Evolutionary conservation across 2,329 filamentous ascomycete genomes (phyloP).

Genomic region (Fusarium sacchari): DNA sequence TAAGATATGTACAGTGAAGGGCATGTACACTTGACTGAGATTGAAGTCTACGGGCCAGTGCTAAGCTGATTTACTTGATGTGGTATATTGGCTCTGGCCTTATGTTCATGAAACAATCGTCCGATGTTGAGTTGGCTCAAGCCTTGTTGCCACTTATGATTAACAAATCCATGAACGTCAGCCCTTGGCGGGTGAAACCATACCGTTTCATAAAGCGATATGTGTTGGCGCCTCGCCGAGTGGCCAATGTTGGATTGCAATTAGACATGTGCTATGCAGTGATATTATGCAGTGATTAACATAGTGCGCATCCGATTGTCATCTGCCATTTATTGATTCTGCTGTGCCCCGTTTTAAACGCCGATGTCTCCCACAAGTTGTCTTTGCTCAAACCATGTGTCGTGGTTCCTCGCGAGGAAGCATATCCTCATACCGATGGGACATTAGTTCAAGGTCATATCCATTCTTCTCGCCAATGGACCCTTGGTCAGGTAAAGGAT

Average conservation of each 20-base stretch:
- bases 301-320: slow-evolving; percentile 6
- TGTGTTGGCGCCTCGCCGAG: neutral
- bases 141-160: neutral
- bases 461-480: slow-evolving; percentile 52
- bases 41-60: neutral
- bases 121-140: neutral
- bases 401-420: slow-evolving; percentile 61
- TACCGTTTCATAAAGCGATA: neutral
- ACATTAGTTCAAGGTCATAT: slow-evolving; percentile 61
- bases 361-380: neutral
- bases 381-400: slow-evolving; percentile 51
- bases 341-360: slow-evolving; percentile 9
- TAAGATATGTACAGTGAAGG: slow-evolving; percentile 52
- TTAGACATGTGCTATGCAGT: neutral
- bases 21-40: slow-evolving; percentile 40
- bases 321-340: slow-evolving; percentile 16
- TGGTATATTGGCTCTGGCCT: neutral
- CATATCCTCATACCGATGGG: slow-evolving; percentile 68
- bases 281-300: neutral
- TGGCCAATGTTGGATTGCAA: neutral
- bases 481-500: slow-evolving; percentile 49
- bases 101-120: slow-evolving; percentile 4
- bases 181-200: neutral
- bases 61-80: neutral
- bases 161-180: neutral